Conservation (phyloP, 1,139 yeast species). For the Kurtzmaniella quercitrusa region DNA sequence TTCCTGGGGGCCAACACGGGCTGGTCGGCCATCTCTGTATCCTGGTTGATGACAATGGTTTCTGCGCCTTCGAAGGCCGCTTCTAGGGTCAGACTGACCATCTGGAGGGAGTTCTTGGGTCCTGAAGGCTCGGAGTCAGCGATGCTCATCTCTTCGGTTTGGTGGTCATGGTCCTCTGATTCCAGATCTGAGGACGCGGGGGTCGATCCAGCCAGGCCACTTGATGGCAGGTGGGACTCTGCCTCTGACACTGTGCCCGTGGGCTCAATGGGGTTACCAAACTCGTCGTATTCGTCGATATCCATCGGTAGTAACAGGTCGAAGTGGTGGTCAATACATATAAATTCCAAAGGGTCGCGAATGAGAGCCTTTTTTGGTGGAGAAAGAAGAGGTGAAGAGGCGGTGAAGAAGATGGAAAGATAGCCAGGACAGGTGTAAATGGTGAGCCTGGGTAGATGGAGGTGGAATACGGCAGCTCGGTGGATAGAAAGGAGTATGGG, state of each 20-base stretch:
- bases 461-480: too few relatives aligned
- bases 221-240: slow-evolving; percentile 12
- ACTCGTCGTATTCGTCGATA: slow-evolving; percentile 72
- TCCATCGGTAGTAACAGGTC: slow-evolving; percentile 14
- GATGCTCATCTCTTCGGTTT: slow-evolving; percentile 15
- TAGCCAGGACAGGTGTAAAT: too few relatives aligned
- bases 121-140: slow-evolving; percentile 9
- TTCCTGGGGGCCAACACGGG: slow-evolving; percentile 62
- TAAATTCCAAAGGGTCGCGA: too few relatives aligned
- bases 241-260: slow-evolving; percentile 37
- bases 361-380: too few relatives aligned
- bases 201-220: neutral
- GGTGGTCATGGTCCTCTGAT: slow-evolving; percentile 11
- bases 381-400: too few relatives aligned
- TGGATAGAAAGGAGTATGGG: too few relatives aligned
- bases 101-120: neutral
- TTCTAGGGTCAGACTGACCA: slow-evolving; percentile 27
- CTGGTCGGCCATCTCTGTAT: slow-evolving; percentile 23
- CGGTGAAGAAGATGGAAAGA: too few relatives aligned
- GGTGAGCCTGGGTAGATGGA: too few relatives aligned
- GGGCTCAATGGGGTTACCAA: slow-evolving; percentile 70
- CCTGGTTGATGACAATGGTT: slow-evolving; percentile 30
- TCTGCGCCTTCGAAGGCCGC: slow-evolving; percentile 52
- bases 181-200: slow-evolving; percentile 9
- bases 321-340: too few relatives aligned